Conservation (phyloP, 139 green algal species). For the Haematococcus sp. region DNA sequence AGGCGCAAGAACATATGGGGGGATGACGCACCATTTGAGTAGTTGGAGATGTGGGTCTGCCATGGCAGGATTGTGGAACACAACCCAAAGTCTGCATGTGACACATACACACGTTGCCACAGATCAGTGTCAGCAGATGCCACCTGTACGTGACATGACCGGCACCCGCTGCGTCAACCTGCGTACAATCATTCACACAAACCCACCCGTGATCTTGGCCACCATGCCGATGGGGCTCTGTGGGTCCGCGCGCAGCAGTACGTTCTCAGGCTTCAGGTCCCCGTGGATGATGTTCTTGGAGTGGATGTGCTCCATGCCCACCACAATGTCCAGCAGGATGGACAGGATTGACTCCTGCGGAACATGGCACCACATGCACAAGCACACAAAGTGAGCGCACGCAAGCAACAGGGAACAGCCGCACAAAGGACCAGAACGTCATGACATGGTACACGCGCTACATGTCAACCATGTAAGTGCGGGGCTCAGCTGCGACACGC, state of each 20-base stretch:
- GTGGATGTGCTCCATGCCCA: conserved; percentile 17
- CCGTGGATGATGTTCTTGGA: conserved; percentile 14
- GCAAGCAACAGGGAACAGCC: too few species aligned
- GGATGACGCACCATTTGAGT: neutral
- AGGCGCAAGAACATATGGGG: neutral
- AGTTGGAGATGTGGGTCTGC: conserved; percentile 10
- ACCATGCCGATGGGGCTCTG: conserved; percentile 5
- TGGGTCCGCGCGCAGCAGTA: neutral
- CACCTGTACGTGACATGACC: too few species aligned
- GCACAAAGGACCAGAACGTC: too few species aligned
- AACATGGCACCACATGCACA: neutral
- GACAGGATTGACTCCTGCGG: conserved; percentile 1
- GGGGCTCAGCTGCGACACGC: neutral
- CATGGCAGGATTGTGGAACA: conserved; percentile 1
- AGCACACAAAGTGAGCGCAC: neutral
- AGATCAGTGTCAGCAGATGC: too few species aligned
- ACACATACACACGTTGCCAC: too few species aligned
- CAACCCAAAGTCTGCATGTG: conserved; percentile 14
- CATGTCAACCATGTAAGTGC: too few species aligned
- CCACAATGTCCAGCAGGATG: conserved; percentile 10
- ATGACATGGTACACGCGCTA: too few species aligned
- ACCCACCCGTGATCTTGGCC: conserved; percentile 10
- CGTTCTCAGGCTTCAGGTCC: conserved; percentile 16
- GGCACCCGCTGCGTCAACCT: neutral
- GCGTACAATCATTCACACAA: neutral